Evolutionary conservation across 176 grass and related monocot species (phyloP).

Genomic region (Ananas comosus): DNA sequence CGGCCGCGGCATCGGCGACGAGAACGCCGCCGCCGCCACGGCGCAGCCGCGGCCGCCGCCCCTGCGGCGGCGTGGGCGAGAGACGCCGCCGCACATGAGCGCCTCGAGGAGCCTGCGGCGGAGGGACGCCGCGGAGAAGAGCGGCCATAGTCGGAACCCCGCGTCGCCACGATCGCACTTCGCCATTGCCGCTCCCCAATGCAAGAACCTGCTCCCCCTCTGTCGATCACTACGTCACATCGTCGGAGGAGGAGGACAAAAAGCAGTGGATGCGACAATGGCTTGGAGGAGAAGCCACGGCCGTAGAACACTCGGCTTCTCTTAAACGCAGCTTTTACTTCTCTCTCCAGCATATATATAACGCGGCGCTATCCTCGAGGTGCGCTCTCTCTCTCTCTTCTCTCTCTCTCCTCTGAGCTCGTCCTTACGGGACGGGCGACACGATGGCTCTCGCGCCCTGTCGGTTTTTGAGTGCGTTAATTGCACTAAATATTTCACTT

Average conservation of each 20-base stretch:
- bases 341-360: background rate
- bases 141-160: slow-evolving; percentile 48
- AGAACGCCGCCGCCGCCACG: slow-evolving; percentile 13
- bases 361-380: background rate
- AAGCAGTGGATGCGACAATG: background rate
- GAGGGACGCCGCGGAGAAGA: slow-evolving; percentile 44
- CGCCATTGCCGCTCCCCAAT: slow-evolving; percentile 1
- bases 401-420: background rate
- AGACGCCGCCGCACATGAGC: slow-evolving; percentile 34
- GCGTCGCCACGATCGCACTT: slow-evolving; percentile 30
- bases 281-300: no score
- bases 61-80: background rate
- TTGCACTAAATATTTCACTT: no score
- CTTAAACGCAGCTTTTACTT: background rate
- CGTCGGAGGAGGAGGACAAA: background rate
- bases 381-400: background rate
- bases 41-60: slow-evolving; percentile 7
- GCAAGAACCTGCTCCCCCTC: background rate
- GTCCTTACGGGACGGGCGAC: background rate
- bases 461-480: no score
- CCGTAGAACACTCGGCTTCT: no score
- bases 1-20: slow-evolving; percentile 16
- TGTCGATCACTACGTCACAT: background rate
- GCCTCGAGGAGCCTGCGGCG: slow-evolving; percentile 51
- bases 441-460: no score